Base-by-base conservation (phyloP, 345 rosid genomes). In the Schrenkiella parvula region DNA sequence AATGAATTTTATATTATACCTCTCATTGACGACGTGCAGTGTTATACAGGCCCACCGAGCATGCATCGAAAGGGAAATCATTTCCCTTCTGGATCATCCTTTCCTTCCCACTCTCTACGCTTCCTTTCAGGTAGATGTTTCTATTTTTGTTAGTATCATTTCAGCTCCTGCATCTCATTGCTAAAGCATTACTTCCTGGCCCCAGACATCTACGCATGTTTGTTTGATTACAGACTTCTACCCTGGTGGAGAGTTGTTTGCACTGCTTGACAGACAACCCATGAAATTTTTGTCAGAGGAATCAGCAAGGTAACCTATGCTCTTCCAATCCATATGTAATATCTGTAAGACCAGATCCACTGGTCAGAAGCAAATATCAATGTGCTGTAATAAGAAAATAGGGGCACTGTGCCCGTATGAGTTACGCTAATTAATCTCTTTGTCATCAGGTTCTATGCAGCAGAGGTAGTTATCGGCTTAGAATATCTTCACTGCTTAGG, bases 401-500 rank as follows among this genome's bases (percentile, higher is more conserved):
- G 5, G 7, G 18, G 53, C 43, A 9, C 9, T 44, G 18, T 25
- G 64, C 59, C 14, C 37, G 5, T 22, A 32, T 53, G 55, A 42
- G 46, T 38, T n/a, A 58, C 57, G 59, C 41, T 21, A 50, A 15
- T 15, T 8, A 29, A 39, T 51, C 57, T 43, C 32, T 31, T 7
- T 50, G 22, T 76, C 66, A 75, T 54, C 89, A 95, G 99, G 88
- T 95, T 95, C 82, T 95, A 85, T 72, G 95, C 87, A 47, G 97
- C 97, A 31, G 99, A 95, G 80, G 95, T 95, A 12, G 87, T 89
- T 52, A 79, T 86, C 66, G 86, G 89, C 64, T 78, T 95, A 82
- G 99, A 95, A 77, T 95, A 95, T 80, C 96, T 95, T 76, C 99
- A 95, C 51, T 95, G 96, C 84, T 83, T 95, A 82, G 99, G 99